phyloP scores from a whole-genome alignment of 176 grass and related monocot genomes.

The Avena atlantica region DNA sequence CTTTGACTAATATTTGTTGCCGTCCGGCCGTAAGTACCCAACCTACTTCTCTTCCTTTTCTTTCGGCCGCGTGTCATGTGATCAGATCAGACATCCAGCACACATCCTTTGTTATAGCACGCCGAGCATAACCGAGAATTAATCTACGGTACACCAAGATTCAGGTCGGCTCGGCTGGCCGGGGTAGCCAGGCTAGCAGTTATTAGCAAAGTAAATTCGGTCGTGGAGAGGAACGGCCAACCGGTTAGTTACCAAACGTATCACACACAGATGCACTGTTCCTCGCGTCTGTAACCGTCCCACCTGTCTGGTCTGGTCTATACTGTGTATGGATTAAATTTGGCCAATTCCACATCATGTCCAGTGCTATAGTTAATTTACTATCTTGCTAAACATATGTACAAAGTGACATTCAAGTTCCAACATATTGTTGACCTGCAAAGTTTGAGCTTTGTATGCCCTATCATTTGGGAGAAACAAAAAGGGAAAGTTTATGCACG shows the following conservation, averaged over 20 bases:
- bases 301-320: neutral
- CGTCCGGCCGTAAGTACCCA: neutral
- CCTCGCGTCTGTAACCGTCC: slow-evolving; percentile 6
- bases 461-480: too few relatives aligned
- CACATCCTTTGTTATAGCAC: neutral
- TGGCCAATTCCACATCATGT: neutral
- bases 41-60: neutral
- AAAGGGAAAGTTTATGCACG: too few relatives aligned
- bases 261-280: slow-evolving; percentile 15
- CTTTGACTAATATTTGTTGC: slow-evolving; percentile 38
- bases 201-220: neutral
- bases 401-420: too few relatives aligned
- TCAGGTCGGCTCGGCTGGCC: slow-evolving; percentile 32
- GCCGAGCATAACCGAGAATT: neutral
- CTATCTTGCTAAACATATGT: neutral
- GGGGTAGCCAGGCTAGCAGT: slow-evolving; percentile 2
- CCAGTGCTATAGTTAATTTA: neutral
- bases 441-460: too few relatives aligned
- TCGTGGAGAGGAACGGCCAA: slow-evolving; percentile 29
- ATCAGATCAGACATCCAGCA: slow-evolving; percentile 4
- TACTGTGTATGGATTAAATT: neutral
- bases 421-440: too few relatives aligned
- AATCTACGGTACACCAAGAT: neutral
- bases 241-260: slow-evolving; percentile 17
- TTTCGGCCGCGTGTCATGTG: slow-evolving; percentile 17